These are phyloP conservation scores for Vararia minispora DNA, from an alignment of 768 basidiomycete species.

Conservation along the genomic window DNA sequence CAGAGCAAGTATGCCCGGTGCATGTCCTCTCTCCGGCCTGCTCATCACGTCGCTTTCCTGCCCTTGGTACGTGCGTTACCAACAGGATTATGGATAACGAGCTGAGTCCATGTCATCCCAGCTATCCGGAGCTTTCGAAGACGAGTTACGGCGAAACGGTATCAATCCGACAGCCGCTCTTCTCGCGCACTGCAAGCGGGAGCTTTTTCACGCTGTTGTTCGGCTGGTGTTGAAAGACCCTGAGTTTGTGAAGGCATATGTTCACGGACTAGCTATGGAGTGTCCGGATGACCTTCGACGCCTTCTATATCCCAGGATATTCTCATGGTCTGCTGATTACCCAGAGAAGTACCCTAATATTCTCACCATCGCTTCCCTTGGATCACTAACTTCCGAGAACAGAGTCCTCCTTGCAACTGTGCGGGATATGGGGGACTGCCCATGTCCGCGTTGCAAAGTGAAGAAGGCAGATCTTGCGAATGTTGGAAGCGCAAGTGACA, in stretches of 20 bases:
- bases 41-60: conserved; percentile 34
- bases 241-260: conserved; percentile 16
- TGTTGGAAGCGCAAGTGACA: conserved; percentile 13
- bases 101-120: no score
- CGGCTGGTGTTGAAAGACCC: conserved; percentile 11
- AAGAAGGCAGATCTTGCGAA: conserved; percentile 10
- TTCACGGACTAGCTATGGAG: conserved; percentile 15
- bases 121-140: conserved; percentile 15
- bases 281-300: conserved; percentile 18
- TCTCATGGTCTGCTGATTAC: conserved; percentile 22
- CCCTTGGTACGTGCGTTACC: conserved; percentile 22
- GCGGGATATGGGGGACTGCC: conserved; percentile 20
- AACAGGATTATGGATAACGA: conserved; percentile 1
- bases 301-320: conserved; percentile 16
- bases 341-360: conserved; percentile 21
- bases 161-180: conserved; percentile 6
- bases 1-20: conserved; percentile 28
- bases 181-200: conserved; percentile 22
- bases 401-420: conserved; percentile 21
- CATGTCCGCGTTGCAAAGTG: conserved; percentile 21
- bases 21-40: conserved; percentile 20
- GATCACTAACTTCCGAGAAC: background rate
- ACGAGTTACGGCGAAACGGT: conserved; percentile 6
- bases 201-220: conserved; percentile 20
- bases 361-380: background rate